Percentiles rank a stretch among this genome's conserved stretches.
phyloP scores from a whole-genome alignment of 2,329 filamentous ascomycete species.

The Didymella segeticola region DNA sequence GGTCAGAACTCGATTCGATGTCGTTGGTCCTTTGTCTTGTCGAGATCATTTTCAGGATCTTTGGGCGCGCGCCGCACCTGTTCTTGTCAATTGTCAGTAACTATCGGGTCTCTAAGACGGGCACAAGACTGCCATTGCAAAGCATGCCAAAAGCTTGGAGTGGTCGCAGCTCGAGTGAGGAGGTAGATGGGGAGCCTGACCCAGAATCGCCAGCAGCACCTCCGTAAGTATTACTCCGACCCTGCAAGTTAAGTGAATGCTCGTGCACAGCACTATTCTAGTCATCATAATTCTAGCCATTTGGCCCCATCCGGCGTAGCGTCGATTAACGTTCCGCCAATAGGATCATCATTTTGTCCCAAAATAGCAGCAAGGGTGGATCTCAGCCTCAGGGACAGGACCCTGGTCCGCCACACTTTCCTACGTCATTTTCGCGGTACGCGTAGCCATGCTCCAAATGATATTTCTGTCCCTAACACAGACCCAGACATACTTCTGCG shows the following conservation, averaged over 20 bases:
- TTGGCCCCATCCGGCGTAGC: background rate
- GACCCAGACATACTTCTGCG: conserved; percentile 4
- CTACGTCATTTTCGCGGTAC: conserved; percentile 36
- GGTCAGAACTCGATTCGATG: background rate
- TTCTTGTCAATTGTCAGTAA: background rate
- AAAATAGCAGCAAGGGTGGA: conserved; percentile 23
- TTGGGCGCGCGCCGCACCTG: conserved; percentile 9
- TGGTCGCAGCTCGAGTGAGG: background rate
- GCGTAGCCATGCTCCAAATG: conserved; percentile 23
- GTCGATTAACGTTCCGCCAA: conserved; percentile 18
- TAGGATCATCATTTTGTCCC: conserved; percentile 36
- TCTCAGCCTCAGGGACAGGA: conserved; percentile 29
- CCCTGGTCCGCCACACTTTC: conserved; percentile 26
- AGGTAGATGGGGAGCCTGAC: conserved; percentile 17
- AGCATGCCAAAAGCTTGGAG: background rate
- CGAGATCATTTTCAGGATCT: background rate
- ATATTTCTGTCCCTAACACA: conserved; percentile 7
- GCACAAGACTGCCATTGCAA: background rate
- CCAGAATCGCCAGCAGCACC: conserved; percentile 38
- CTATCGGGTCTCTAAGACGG: background rate
- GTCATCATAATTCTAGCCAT: conserved; percentile 5
- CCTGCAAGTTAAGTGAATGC: background rate
- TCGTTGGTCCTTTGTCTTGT: background rate
- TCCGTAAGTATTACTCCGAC: conserved; percentile 28
- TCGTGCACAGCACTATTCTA: background rate